These are phyloP conservation scores for Talaromyces albobiverticillius DNA, from an alignment of 2,329 filamentous ascomycete genomes.

Conservation along the genomic window DNA sequence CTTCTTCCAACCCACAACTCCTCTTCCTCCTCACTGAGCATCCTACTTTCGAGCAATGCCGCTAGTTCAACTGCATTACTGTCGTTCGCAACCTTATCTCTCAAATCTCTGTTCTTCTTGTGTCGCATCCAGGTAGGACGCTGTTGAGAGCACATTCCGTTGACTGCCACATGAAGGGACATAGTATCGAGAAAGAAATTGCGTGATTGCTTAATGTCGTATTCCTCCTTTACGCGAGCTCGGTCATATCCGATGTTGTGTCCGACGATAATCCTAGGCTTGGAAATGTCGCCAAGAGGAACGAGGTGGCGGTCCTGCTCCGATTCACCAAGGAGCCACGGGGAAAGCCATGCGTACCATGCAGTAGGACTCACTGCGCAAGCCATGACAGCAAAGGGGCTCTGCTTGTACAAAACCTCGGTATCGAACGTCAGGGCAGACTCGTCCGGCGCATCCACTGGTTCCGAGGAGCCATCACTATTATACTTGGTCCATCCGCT, in stretches of 20 bases:
- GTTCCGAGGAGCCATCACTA: slow-evolving; percentile 67
- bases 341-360: slow-evolving; percentile 98
- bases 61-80: slow-evolving; percentile 70
- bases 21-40: slow-evolving; percentile 76
- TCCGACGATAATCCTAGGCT: slow-evolving; percentile 77
- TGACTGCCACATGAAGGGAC: slow-evolving; percentile 95
- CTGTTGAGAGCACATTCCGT: slow-evolving; percentile 97
- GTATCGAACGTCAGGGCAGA: slow-evolving; percentile 88
- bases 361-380: slow-evolving; percentile 84
- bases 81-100: slow-evolving; percentile 73
- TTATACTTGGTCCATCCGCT: slow-evolving; percentile 97
- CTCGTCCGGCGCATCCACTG: slow-evolving; percentile 74
- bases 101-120: slow-evolving; percentile 80
- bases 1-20: slow-evolving; percentile 94
- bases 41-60: slow-evolving; percentile 65
- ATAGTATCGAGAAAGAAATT: slow-evolving; percentile 95
- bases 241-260: slow-evolving; percentile 97
- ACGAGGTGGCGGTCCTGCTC: slow-evolving; percentile 76
- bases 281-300: slow-evolving; percentile 73
- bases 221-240: slow-evolving; percentile 84
- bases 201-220: slow-evolving; percentile 74
- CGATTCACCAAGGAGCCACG: slow-evolving; percentile 85
- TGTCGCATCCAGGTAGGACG: slow-evolving; percentile 97
- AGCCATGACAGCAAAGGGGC: slow-evolving; percentile 91
- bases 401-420: slow-evolving; percentile 94